A percentile compares a stretch with the other conserved stretches of the same genome.
These are phyloP conservation scores for Penicillium malachiteum DNA, from an alignment of 495 filamentous ascomycete genomes.

Conservation along the genomic window DNA sequence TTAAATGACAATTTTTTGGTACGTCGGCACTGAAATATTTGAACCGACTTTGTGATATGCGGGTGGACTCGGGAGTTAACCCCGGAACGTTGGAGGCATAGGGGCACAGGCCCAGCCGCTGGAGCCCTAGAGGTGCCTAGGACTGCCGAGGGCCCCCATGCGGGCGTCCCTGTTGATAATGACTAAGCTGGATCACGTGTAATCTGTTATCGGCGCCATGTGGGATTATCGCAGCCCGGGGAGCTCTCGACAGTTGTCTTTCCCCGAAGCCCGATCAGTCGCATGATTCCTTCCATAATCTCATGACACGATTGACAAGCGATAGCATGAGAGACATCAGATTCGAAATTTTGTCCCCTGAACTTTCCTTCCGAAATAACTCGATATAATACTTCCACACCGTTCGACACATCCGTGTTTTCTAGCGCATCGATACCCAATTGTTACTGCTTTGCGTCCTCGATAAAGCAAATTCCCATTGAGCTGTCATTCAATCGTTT, in stretches of 20 bases:
- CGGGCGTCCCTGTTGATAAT: no score
- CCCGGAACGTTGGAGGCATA: no score
- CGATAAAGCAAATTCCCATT: background rate
- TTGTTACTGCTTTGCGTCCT: background rate
- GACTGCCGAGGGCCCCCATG: no score
- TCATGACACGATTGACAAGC: background rate
- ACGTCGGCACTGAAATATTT: no score
- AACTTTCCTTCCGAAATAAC: background rate
- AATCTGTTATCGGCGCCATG: slow-evolving; percentile 13
- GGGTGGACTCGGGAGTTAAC: no score
- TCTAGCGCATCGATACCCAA: slow-evolving; percentile 8
- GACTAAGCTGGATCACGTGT: no score
- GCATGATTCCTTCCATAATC: background rate
- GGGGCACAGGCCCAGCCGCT: no score
- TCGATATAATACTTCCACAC: background rate
- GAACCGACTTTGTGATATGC: no score
- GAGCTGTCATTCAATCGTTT: background rate
- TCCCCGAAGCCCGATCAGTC: slow-evolving; percentile 5
- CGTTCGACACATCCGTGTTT: background rate
- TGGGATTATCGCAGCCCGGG: slow-evolving; percentile 15
- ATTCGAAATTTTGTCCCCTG: background rate
- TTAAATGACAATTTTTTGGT: no score
- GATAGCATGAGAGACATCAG: background rate
- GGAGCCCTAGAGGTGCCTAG: no score
- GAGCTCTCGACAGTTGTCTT: slow-evolving; percentile 23